Evolutionary conservation across 352 stramenopile genomes (phyloP), one percentile per base, ranked within the genome.

Genomic region (Phytophthora brassicae): DNA sequence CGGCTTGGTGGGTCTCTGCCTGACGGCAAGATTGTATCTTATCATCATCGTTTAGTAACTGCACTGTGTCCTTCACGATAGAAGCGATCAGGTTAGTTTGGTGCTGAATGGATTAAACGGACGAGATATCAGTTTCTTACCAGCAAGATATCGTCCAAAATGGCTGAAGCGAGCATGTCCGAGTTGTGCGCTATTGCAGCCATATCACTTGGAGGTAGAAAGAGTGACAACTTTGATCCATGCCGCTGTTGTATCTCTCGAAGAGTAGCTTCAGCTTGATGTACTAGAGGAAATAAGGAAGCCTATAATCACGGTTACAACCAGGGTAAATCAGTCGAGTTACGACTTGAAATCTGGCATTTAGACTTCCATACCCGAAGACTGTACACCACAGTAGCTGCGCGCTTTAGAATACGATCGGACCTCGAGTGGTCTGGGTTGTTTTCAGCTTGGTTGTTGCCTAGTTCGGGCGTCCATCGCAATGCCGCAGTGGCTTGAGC

Each of bases 111-210:
- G 38, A 45, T 5, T 39, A 16, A 38, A 38, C 12, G 19, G 35
- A 13, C 17, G 8, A 24, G 16, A 11, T 13, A 6, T 4, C n/a
- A 24, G 7, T 54, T 1, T 52, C 68, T 51, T 64, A 90, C 81
- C 46, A 88, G 60, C 13, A 90, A 61, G 0, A 90, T 55, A 20
- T 90, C 81, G 41, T 90, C 79, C 47, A 90, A 59, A 45, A 90
- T 79, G 4, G 77, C 67, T 12, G 72, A 70, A 4, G 79, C 75
- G 2, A 90, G 68, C 47, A 75, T 45, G 9, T 87, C 79, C 5
- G 75, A 88, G 43, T 89, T 71, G 19, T 72, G 44, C 3, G 72
- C 70, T 26, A 89, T 77, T 4, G 60, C 47, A 29, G 64, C 46
- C n/a, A 91, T 45, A 2, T 85, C 68, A 1, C 57, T 41, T 16